Evolutionary conservation across 179 eudicot species (phyloP).

Genomic region (Beta macrorhiza): DNA sequence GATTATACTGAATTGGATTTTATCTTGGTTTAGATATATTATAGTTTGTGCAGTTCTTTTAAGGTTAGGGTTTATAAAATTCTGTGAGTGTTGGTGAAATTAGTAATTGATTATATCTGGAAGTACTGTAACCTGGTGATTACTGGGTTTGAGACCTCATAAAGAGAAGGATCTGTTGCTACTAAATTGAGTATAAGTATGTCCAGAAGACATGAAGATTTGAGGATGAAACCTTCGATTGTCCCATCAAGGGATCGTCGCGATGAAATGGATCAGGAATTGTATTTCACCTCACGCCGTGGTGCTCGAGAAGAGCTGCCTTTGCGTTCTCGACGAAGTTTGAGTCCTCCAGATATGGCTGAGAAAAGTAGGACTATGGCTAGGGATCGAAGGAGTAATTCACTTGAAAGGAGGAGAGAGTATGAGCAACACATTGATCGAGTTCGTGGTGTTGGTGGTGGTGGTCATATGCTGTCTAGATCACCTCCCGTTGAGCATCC

Average conservation of each 20-base stretch:
- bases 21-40: background rate
- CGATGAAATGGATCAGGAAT: constrained; percentile 16
- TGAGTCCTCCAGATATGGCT: constrained; percentile 29
- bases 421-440: constrained; percentile 26
- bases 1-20: background rate
- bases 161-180: background rate
- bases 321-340: constrained; percentile 29
- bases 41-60: background rate
- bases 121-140: constrained; percentile 5
- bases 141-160: background rate
- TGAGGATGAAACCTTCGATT: constrained; percentile 18
- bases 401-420: constrained; percentile 30
- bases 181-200: background rate
- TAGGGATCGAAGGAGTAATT: constrained; percentile 25
- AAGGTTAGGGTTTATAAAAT: constrained; percentile 16
- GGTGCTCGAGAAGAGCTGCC: constrained; percentile 16
- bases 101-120: background rate
- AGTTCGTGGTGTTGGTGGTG: constrained; percentile 15
- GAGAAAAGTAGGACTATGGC: constrained; percentile 17
- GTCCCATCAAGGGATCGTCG: constrained; percentile 24
- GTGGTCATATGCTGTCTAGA: constrained; percentile 32
- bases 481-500: constrained; percentile 26
- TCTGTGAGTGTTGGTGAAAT: background rate
- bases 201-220: constrained; percentile 33
- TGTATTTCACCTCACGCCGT: constrained; percentile 21